These are phyloP conservation scores for Lentinus brumalis DNA, from an alignment of 768 basidiomycete species.

Conservation along the genomic window DNA sequence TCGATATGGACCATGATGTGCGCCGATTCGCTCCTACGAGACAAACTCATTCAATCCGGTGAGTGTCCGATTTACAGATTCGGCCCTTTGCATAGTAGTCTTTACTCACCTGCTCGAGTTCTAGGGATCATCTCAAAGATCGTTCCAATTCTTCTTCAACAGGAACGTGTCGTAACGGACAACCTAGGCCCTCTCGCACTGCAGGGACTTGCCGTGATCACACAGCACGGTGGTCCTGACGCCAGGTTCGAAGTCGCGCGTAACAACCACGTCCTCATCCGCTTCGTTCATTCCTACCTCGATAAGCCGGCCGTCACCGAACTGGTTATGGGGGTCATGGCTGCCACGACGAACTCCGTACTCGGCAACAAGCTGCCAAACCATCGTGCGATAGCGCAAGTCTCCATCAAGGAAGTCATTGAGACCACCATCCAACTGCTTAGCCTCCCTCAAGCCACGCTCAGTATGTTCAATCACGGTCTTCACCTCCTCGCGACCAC, in stretches of 20 bases:
- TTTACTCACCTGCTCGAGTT: no score
- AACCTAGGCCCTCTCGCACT: conserved; percentile 40
- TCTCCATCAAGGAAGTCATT: conserved; percentile 42
- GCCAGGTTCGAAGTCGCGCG: conserved; percentile 53
- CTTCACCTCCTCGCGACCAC: conserved; percentile 46
- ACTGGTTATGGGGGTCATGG: conserved; percentile 48
- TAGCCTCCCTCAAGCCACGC: conserved; percentile 42
- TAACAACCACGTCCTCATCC: conserved; percentile 40
- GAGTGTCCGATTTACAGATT: background rate
- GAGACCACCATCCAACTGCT: conserved; percentile 44
- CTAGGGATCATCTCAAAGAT: no score
- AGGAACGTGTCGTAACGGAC: no score
- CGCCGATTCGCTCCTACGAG: conserved; percentile 54
- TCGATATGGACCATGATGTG: conserved; percentile 63
- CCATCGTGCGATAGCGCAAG: conserved; percentile 36
- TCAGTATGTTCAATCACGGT: conserved; percentile 51
- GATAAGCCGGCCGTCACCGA: conserved; percentile 51
- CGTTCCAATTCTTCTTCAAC: no score
- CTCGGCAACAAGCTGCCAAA: background rate
- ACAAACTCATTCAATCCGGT: conserved; percentile 60
- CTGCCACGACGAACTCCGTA: conserved; percentile 49
- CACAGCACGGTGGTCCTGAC: conserved; percentile 56
- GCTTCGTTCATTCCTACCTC: conserved; percentile 46
- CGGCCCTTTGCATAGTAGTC: background rate
- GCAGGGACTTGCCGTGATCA: conserved; percentile 54